Conservation (phyloP, 805 yeast species). For the Starmerella bacillaris region DNA sequence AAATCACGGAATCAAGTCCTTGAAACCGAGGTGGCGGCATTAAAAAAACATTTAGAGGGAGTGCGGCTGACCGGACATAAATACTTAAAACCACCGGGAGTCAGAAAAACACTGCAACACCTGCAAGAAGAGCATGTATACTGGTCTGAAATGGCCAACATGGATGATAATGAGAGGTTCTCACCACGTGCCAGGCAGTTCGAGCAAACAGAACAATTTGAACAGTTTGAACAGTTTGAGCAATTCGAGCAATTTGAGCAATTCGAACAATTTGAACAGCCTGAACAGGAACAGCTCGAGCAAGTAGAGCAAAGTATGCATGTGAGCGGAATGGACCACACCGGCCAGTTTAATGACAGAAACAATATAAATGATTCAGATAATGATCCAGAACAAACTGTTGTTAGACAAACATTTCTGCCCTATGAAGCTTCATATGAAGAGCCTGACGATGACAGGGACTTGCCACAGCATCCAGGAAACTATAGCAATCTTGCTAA, state of each 20-base stretch:
- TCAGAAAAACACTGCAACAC: conserved; percentile 33
- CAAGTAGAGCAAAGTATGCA: neutral
- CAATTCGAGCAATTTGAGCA: neutral
- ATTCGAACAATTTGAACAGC: neutral
- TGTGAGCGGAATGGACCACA: too few species aligned
- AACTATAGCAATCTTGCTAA: conserved; percentile 1
- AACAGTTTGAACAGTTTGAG: neutral
- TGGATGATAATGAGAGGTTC: too few species aligned
- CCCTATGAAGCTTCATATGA: too few species aligned
- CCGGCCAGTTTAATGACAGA: too few species aligned
- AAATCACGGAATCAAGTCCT: neutral
- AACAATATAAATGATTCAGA: too few species aligned
- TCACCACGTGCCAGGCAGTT: too few species aligned
- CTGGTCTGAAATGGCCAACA: neutral
- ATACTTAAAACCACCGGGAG: conserved; percentile 38
- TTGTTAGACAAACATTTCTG: too few species aligned
- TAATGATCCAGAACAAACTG: too few species aligned
- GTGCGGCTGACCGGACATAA: conserved; percentile 8
- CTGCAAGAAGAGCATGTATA: conserved; percentile 17
- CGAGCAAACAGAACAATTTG: neutral
- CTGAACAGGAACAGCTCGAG: neutral
- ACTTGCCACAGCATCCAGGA: too few species aligned
- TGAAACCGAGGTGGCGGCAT: conserved; percentile 1
- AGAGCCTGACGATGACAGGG: too few species aligned
- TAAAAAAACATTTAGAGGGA: conserved; percentile 3